Conservation (phyloP, 2,329 filamentous ascomycete species). For the Chaetomiaceae sp. region DNA sequence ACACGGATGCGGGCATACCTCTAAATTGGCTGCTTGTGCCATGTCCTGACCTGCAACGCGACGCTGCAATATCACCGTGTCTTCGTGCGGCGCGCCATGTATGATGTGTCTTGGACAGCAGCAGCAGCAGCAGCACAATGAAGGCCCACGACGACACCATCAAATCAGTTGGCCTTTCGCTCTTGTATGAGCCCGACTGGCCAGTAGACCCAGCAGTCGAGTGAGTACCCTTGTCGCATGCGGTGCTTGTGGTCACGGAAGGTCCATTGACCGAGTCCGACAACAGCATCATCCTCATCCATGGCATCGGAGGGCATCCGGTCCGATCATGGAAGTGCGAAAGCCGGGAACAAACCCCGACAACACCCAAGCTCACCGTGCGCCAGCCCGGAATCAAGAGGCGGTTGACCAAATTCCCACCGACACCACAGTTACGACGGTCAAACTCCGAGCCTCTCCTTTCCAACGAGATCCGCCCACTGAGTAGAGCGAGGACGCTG, state of each 20-base stretch:
- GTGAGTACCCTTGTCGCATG: slow-evolving; percentile 22
- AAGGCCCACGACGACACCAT: slow-evolving; percentile 27
- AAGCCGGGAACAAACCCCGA: slow-evolving; percentile 8
- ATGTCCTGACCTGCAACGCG: background rate
- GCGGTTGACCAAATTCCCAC: slow-evolving; percentile 17
- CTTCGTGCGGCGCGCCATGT: background rate
- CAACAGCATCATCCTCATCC: slow-evolving; percentile 31
- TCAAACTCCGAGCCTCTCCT: slow-evolving; percentile 25
- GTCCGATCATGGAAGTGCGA: slow-evolving; percentile 29
- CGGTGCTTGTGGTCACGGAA: too few relatives aligned
- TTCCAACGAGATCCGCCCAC: slow-evolving; percentile 5
- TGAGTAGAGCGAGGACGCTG: slow-evolving; percentile 14
- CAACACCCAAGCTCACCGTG: slow-evolving; percentile 14
- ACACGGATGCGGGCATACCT: slow-evolving; percentile 3
- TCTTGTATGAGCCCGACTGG: slow-evolving; percentile 32
- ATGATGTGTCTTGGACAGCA: slow-evolving; percentile 11
- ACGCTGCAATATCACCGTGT: slow-evolving; percentile 1
- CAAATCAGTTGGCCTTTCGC: slow-evolving; percentile 29
- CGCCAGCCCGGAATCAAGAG: slow-evolving; percentile 12
- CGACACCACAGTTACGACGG: slow-evolving; percentile 14
- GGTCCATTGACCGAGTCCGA: background rate
- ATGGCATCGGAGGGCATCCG: slow-evolving; percentile 31
- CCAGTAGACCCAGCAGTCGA: slow-evolving; percentile 28
- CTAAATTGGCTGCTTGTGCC: slow-evolving; percentile 18
- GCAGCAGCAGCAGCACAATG: slow-evolving; percentile 23